Evolutionary conservation across 192 early-diverging fungal genomes (phyloP).

Genomic region (Coemansia guatemalensis): DNA sequence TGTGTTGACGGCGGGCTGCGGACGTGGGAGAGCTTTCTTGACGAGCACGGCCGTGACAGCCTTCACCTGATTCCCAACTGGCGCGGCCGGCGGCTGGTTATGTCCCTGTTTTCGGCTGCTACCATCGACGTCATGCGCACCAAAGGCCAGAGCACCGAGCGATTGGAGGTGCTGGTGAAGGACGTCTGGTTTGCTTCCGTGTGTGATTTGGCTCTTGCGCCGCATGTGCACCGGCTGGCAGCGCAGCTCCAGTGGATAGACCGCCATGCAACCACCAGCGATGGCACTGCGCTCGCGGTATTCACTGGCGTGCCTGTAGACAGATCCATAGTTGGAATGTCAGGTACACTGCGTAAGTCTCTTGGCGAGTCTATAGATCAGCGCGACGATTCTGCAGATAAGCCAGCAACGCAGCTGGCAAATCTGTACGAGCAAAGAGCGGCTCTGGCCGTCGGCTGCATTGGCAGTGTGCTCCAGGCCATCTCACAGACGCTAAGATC

Average conservation of each 20-base stretch:
- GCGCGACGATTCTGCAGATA: background rate
- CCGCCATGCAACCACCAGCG: background rate
- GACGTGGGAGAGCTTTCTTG: slow-evolving; percentile 52
- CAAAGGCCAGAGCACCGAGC: slow-evolving; percentile 13
- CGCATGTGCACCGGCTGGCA: slow-evolving; percentile 27
- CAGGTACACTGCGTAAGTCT: slow-evolving; percentile 6
- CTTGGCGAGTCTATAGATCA: background rate
- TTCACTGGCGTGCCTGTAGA: slow-evolving; percentile 27
- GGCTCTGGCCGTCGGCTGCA: slow-evolving; percentile 16
- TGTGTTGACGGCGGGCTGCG: slow-evolving; percentile 42
- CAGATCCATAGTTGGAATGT: slow-evolving; percentile 9
- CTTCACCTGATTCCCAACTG: slow-evolving; percentile 31
- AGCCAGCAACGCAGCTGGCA: slow-evolving; percentile 1
- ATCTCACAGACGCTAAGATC: slow-evolving; percentile 8
- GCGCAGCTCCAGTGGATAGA: slow-evolving; percentile 35
- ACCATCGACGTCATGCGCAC: slow-evolving; percentile 10
- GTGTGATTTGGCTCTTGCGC: slow-evolving; percentile 29
- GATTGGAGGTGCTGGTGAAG: slow-evolving; percentile 13
- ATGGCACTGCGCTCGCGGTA: slow-evolving; percentile 7
- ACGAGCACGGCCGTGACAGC: slow-evolving; percentile 48
- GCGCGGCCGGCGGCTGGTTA: slow-evolving; percentile 32
- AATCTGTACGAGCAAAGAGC: slow-evolving; percentile 16
- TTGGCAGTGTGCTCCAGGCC: slow-evolving; percentile 25
- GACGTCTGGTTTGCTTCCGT: slow-evolving; percentile 46
- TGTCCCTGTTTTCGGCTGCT: slow-evolving; percentile 27